phyloP scores from a whole-genome alignment of 1,284 basidiomycete genomes.

The Puccinia triticina region DNA sequence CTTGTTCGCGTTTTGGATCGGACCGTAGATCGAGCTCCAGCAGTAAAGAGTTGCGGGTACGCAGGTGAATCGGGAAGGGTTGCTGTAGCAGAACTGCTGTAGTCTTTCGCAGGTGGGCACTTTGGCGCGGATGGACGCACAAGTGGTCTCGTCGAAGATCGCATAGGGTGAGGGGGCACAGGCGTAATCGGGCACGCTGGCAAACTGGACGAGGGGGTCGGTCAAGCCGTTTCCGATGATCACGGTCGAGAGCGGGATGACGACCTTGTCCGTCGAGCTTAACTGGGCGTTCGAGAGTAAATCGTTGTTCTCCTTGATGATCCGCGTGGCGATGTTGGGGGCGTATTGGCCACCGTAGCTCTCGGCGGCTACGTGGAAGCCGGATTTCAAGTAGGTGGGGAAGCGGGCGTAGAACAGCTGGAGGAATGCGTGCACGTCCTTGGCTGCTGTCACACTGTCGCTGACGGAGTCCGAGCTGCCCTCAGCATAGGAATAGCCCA shows the following conservation, averaged over 20 bases:
- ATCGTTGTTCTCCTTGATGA: slow-evolving; percentile 73
- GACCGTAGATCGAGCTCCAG: slow-evolving; percentile 64
- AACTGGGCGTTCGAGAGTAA: slow-evolving; percentile 51
- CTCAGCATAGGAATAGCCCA: slow-evolving; percentile 58
- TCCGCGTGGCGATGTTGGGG: slow-evolving; percentile 75
- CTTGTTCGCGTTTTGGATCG: slow-evolving; percentile 63
- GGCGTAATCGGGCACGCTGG: slow-evolving; percentile 73
- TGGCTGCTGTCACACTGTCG: slow-evolving; percentile 55
- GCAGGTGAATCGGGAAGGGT: slow-evolving; percentile 65
- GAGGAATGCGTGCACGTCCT: slow-evolving; percentile 60
- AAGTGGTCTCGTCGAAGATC: slow-evolving; percentile 66
- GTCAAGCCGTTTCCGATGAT: slow-evolving; percentile 81
- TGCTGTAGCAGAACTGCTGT: slow-evolving; percentile 60
- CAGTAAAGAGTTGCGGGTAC: slow-evolving; percentile 64
- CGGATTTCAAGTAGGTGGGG: slow-evolving; percentile 57
- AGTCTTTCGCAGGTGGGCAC: slow-evolving; percentile 61
- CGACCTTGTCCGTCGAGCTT: slow-evolving; percentile 63
- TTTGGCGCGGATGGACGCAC: slow-evolving; percentile 59
- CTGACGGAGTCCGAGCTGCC: slow-evolving; percentile 54
- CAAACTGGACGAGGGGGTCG: slow-evolving; percentile 70
- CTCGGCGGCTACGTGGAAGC: slow-evolving; percentile 64
- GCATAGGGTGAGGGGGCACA: slow-evolving; percentile 72
- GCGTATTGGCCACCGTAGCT: slow-evolving; percentile 75
- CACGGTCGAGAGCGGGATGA: slow-evolving; percentile 75
- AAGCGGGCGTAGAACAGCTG: slow-evolving; percentile 61